Evolutionary conservation across 108 stramenopile genomes (phyloP), one percentile per base, ranked within the genome.

Genomic region (Pseudonitzschia pungens): DNA sequence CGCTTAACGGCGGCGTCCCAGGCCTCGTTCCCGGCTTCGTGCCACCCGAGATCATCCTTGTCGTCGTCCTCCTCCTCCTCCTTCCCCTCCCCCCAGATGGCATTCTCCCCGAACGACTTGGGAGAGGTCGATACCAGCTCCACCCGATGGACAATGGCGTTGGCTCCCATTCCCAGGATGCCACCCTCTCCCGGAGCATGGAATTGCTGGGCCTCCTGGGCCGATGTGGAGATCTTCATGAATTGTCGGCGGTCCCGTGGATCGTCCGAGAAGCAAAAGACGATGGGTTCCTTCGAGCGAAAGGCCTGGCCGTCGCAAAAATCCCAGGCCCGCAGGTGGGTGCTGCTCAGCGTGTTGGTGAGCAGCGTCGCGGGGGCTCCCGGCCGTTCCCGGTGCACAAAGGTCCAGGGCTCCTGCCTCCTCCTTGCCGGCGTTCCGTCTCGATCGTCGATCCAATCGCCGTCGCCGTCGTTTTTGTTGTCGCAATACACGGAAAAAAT

Each of bases 1-100:
- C 89, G 76, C 44, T 91, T 91, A n/a, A 91, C 87, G 31, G 89
- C 89, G 5, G 89, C 87, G 75, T 91, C 87, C 89, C 89, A 91
- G 22, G 40, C 64, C 11, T 55, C 67, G 0, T 70, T 58, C 15
- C 22, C 33, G 26, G 71, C 69, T 20, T 60, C 58, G 15, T 53
- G 68, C 15, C 43, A 50, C 40, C 43, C 33, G 22, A 7, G 16
- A 56, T 48, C 54, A 4, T 14, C 55, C n/a, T 26, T n/a, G n/a
- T n/a, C n/a, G n/a, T n/a, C n/a, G n/a, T n/a, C n/a, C n/a, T n/a
- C n/a, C n/a, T n/a, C n/a, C n/a, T n/a, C n/a, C n/a, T n/a, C n/a
- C n/a, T n/a, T n/a, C n/a, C n/a, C 45, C 8, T 69, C 44, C 32
- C 58, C 31, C 64, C 72, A 73, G 27, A 77, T 59, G 43, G 85